phyloP scores from a whole-genome alignment of 306 rosid species.

The Fagus crenata region DNA sequence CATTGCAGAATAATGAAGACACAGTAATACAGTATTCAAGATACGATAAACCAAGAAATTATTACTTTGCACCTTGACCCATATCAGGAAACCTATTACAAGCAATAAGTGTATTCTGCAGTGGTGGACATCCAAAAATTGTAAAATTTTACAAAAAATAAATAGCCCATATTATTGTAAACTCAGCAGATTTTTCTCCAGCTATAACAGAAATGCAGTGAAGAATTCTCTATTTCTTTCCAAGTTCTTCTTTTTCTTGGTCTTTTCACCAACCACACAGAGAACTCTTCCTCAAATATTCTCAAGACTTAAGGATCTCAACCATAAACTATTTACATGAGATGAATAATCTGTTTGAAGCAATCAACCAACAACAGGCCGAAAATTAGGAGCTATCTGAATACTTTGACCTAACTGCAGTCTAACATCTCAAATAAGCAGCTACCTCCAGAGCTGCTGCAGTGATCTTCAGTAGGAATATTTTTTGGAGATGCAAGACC shows the following conservation, averaged over 20 bases:
- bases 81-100: neutral
- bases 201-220: neutral
- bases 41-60: neutral
- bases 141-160: neutral
- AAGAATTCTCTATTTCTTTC: neutral
- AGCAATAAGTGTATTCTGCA: neutral
- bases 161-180: too few species aligned
- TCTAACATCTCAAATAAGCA: conserved; percentile 1
- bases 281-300: neutral
- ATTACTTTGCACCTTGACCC: neutral
- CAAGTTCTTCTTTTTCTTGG: neutral
- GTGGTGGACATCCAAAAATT: neutral
- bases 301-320: neutral
- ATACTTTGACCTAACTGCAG: too few species aligned
- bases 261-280: neutral
- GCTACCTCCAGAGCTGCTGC: neutral
- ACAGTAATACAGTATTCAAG: neutral
- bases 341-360: neutral
- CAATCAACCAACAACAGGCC: neutral
- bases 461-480: neutral
- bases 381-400: too few species aligned
- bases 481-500: neutral
- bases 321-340: neutral
- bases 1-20: neutral
- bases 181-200: neutral